phyloP scores from a whole-genome alignment of 257 asterid species.

The Buddleja alternifolia region DNA sequence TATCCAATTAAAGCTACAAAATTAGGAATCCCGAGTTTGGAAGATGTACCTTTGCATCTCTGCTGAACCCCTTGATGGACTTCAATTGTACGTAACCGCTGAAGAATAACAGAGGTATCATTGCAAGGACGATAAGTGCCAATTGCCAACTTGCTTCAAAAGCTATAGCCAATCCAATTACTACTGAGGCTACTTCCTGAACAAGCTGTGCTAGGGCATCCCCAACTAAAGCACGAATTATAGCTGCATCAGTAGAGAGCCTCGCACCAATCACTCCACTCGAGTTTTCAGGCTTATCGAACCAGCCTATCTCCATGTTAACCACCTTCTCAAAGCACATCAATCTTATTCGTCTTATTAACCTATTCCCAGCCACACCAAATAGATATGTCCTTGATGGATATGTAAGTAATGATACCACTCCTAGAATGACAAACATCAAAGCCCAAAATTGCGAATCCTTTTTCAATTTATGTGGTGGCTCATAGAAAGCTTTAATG shows the following conservation, averaged over 20 bases:
- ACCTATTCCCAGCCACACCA: constrained; percentile 47
- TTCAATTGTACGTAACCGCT: constrained; percentile 41
- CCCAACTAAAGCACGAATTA: constrained; percentile 49
- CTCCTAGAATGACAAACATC: constrained; percentile 44
- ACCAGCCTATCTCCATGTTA: constrained; percentile 61
- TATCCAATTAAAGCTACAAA: not conserved
- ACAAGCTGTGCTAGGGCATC: constrained; percentile 45
- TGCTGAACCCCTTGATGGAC: constrained; percentile 38
- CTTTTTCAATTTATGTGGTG: constrained; percentile 40
- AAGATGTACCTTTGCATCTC: constrained; percentile 43
- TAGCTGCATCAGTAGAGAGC: constrained; percentile 62
- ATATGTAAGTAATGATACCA: constrained; percentile 29
- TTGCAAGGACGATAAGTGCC: constrained; percentile 44
- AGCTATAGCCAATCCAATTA: constrained; percentile 48
- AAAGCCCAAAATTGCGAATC: constrained; percentile 54
- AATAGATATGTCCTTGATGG: constrained; percentile 39
- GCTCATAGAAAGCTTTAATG: constrained; percentile 42
- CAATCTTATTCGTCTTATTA: constrained; percentile 43
- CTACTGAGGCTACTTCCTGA: constrained; percentile 36
- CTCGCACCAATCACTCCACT: constrained; percentile 49
- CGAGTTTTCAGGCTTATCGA: constrained; percentile 48
- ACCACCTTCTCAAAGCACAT: constrained; percentile 52
- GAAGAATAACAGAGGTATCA: constrained; percentile 44
- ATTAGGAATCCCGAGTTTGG: not conserved
- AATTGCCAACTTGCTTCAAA: constrained; percentile 61